Evolutionary conservation across 164 flowering plant species (phyloP).

Genomic region (Sedum album): DNA sequence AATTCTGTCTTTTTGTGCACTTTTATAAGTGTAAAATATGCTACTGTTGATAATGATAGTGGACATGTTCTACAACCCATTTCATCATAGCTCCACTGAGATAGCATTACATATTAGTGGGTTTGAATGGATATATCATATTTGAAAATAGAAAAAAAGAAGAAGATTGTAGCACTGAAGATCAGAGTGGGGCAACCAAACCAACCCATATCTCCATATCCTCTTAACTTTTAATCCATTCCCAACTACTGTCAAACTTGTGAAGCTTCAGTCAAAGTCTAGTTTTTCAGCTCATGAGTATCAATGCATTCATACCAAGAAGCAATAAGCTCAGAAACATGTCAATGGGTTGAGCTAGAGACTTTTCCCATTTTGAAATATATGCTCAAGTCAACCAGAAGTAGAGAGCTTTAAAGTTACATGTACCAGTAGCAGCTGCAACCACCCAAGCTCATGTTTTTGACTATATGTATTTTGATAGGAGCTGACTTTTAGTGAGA

Average conservation of each 20-base stretch:
- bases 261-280: neutral
- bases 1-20: neutral
- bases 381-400: neutral
- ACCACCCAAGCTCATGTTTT: neutral
- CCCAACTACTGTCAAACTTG: neutral
- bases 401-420: neutral
- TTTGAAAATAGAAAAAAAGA: no score
- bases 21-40: neutral
- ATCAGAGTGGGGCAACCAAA: neutral
- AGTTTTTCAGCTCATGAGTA: neutral
- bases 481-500: neutral
- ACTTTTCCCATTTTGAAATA: neutral
- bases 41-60: neutral
- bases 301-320: neutral
- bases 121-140: neutral
- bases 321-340: neutral
- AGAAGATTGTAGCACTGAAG: no score
- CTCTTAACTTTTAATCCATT: neutral
- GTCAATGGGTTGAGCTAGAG: neutral
- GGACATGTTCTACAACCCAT: neutral
- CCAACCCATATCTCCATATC: slow-evolving; percentile 1
- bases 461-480: neutral
- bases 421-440: neutral
- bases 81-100: neutral
- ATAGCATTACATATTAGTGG: neutral